Base-by-base conservation (phyloP, 371 early-diverging fungal species). In the Mucor velutinosus region DNA sequence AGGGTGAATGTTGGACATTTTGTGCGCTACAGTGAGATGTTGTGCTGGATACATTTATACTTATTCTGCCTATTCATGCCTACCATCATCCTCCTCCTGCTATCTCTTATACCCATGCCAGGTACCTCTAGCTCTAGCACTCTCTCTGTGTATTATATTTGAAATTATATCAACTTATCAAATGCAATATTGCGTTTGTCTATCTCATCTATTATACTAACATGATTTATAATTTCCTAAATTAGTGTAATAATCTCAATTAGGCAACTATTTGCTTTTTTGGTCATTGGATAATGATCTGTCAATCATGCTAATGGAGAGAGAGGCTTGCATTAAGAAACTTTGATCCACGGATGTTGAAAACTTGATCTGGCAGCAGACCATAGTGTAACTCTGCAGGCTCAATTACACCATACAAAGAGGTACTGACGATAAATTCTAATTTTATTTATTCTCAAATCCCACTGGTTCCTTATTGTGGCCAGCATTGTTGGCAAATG, bases 401-500 rank as follows among this genome's bases (percentile, higher is more conserved):
- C 7, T 45, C 17, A 7, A 45, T 45, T 23, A 53, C 53, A 53
- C 53, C 27, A 53, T 53, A 53, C 11, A 7, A 15, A 57, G n/a
- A 12, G 6, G n/a, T 45, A 19, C 6, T 45, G 45, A 45, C 45
- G 45, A 45, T 32, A 57, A 27, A n/a, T 23, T 27, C 29, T 15
- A n/a, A 23, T 23, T 59, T 51, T 37, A 37, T 25, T 63, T 64
- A 3, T 39, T 43, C 19, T 65, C 65, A 65, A 70, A 70, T 12
- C 70, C 65, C 3, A 70, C 70, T n/a, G 70, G 65, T 4, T 61
- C 33, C 4, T 27, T 33, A 12, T 51, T 55, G 5, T n/a, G 23
- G 15, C 35, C 15, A 1, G 12, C 8, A 2, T 12, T 17, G 17
- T 89, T 86, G 19, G 87, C 63, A 76, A 93, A 87, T 0, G 92